Evolutionary conservation across 768 basidiomycete genomes (phyloP).

Genomic region (Calocybe cyanea): DNA sequence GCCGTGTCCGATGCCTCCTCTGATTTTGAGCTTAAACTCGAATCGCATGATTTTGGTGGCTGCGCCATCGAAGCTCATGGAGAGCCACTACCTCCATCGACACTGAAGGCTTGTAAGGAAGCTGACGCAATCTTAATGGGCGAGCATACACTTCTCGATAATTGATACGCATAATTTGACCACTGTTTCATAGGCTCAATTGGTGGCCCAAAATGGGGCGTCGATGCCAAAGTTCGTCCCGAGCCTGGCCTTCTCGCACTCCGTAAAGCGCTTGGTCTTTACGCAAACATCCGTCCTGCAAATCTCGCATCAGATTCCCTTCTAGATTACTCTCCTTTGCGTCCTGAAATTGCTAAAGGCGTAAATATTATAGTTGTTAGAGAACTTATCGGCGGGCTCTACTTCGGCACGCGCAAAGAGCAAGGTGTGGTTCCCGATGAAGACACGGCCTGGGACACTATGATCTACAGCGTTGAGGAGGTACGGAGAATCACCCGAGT

Average conservation of each 20-base stretch:
- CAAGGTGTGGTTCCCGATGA: constrained; percentile 61
- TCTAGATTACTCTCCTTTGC: constrained; percentile 83
- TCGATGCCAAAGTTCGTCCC: constrained; percentile 82
- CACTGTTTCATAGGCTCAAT: constrained; percentile 67
- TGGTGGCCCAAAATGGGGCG: constrained; percentile 99
- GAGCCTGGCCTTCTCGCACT: constrained; percentile 87
- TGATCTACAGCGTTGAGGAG: constrained; percentile 88
- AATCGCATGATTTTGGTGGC: constrained; percentile 83
- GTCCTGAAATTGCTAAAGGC: constrained; percentile 75
- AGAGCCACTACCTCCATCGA: constrained; percentile 81
- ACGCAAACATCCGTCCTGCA: constrained; percentile 97
- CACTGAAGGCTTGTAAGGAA: constrained; percentile 83
- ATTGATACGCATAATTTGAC: not conserved
- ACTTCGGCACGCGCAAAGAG: constrained; percentile 94
- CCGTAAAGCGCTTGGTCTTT: constrained; percentile 90
- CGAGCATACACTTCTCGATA: constrained; percentile 28
- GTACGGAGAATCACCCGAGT: constrained; percentile 94
- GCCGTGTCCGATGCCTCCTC: constrained; percentile 57
- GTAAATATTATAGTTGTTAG: constrained; percentile 92
- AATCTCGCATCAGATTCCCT: constrained; percentile 93
- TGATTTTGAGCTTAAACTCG: constrained; percentile 70
- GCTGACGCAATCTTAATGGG: constrained; percentile 98
- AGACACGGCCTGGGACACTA: constrained; percentile 85
- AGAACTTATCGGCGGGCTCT: constrained; percentile 94
- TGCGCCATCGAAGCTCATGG: constrained; percentile 86